Evolutionary conservation across 164 flowering plant species (phyloP).

Genomic region (Piper longum): DNA sequence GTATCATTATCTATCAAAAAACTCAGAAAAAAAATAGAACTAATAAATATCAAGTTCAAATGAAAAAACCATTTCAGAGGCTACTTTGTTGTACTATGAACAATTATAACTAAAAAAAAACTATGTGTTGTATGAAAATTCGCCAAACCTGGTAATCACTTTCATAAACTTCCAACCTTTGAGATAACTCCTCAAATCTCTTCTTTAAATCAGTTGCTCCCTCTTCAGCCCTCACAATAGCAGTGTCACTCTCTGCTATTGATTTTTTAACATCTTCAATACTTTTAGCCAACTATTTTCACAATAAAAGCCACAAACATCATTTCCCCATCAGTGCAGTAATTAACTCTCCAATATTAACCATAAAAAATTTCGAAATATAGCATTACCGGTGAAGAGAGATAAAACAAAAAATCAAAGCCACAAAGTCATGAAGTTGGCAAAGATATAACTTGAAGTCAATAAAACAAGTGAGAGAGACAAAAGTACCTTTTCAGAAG

Average conservation of each 20-base stretch:
- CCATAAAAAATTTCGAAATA: neutral
- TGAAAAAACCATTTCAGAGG: neutral
- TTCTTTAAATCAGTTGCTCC: slow-evolving; percentile 77
- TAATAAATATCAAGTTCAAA: too few relatives aligned
- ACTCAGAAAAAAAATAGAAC: neutral
- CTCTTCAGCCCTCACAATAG: slow-evolving; percentile 71
- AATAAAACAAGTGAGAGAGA: neutral
- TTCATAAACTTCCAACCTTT: slow-evolving; percentile 61
- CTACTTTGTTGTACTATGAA: neutral
- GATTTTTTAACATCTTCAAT: slow-evolving; percentile 64
- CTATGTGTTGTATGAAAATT: too few relatives aligned
- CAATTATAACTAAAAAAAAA: neutral
- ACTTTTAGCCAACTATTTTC: slow-evolving; percentile 40
- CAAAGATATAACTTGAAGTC: neutral
- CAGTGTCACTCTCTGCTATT: slow-evolving; percentile 45
- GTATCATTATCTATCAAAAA: neutral
- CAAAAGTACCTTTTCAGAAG: slow-evolving; percentile 50
- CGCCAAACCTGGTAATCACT: slow-evolving; percentile 68
- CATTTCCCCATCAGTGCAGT: neutral
- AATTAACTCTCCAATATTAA: neutral
- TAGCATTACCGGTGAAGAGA: neutral
- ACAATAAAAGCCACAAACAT: neutral
- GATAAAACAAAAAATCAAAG: neutral
- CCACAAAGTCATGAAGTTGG: neutral
- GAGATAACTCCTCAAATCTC: slow-evolving; percentile 47